These are phyloP conservation scores for Ajuga chamaepitys DNA, from an alignment of 257 asterid species.

Conservation along the genomic window DNA sequence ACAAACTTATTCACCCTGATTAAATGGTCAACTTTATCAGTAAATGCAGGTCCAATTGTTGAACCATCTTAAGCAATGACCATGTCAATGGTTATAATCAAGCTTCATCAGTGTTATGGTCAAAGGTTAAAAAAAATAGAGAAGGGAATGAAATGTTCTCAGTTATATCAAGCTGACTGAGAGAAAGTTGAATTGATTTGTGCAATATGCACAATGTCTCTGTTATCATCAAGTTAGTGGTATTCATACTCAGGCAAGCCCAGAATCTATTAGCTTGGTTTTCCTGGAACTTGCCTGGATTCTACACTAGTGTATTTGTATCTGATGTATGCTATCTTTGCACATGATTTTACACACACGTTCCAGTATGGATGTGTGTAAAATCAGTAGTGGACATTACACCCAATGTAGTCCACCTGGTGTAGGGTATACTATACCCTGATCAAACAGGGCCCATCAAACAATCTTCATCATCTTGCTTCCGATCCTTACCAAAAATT, in stretches of 20 bases:
- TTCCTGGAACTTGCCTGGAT: neutral
- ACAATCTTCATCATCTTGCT: neutral
- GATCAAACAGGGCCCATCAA: no score
- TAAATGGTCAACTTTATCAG: no score
- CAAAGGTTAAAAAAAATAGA: neutral
- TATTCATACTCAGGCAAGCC: neutral
- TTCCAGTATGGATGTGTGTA: neutral
- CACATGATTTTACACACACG: no score
- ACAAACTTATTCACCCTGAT: no score
- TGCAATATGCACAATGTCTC: neutral
- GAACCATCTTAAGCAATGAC: neutral
- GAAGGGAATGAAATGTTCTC: neutral
- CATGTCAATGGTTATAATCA: neutral
- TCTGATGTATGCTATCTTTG: no score
- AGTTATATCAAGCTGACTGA: neutral
- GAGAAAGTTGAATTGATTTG: neutral
- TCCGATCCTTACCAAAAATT: slow-evolving; percentile 32
- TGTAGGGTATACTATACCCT: no score
- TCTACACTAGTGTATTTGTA: neutral
- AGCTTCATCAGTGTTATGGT: neutral
- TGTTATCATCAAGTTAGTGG: neutral
- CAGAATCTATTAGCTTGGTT: neutral
- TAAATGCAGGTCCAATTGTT: neutral
- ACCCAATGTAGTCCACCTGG: neutral
- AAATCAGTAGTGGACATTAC: neutral